Evolutionary conservation across 768 basidiomycete species (phyloP), one percentile per base, ranked within the genome.

Genomic region (Lactifluus hygrophoroides): DNA sequence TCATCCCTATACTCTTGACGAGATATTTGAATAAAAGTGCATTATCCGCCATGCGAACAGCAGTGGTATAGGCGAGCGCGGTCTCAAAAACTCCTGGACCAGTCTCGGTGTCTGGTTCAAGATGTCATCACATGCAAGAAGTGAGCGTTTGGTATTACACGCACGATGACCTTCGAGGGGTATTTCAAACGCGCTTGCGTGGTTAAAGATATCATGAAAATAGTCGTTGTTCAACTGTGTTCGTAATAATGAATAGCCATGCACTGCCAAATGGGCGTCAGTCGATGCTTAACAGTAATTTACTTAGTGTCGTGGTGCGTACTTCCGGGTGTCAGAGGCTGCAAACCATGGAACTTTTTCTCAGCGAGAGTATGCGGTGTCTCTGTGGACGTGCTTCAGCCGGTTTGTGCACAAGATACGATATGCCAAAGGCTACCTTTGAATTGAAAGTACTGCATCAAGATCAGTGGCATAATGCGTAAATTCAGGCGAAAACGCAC

Each of bases 241-340:
- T 40, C 94, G 79, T 5, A 99, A 79, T 34, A 98, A 77, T 4
- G 94, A 96, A 69, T 98, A 98, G 4, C 96, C 96, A 66, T 98
- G 96, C 89, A 95, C 94, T 97, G 59, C 27, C 42, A 54, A 25
- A 55, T 40, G 21, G 5, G 13, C 19, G 30, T 42, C 35, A 51
- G 32, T 56, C 14, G 17, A 27, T 13, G 21, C 1, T 3, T n/a
- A 32, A 7, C 49, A 19, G 19, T 9, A 37, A 27, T 25, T 57
- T 28, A 43, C n/a, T n/a, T 16, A 38, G 7, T 44, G 17, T 23
- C 19, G 11, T 19, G 25, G 14, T 21, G 77, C 91, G 64, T 68
- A 96, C 94, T 97, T 69, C 96, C 96, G 3, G 94, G 82, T 1
- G 95, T 98, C 43, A 99, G 72, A 7, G 94, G 85, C 40, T 83